Percentiles rank a stretch among this genome's conserved stretches.
Conservation (phyloP, 257 asterid genomes). For the Orobanche coerulescens region DNA sequence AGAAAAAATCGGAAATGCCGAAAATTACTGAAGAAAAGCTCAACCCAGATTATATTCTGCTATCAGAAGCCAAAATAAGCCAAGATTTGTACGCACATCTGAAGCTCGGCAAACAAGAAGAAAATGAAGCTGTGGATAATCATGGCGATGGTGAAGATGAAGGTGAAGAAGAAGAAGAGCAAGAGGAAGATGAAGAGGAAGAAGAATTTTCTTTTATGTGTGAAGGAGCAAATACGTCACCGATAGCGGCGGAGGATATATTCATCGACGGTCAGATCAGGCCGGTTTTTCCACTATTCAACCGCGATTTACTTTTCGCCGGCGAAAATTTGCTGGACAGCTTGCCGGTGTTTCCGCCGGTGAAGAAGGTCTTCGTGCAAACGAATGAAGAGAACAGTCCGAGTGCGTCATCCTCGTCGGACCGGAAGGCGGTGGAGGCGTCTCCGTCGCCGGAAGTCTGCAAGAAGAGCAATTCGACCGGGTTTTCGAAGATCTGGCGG, state of each 20-base stretch:
- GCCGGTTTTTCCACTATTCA: constrained; percentile 63
- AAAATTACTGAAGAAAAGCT: constrained; percentile 16
- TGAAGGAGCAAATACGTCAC: constrained; percentile 41
- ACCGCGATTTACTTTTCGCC: constrained; percentile 39
- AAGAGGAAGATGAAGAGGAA: constrained; percentile 30
- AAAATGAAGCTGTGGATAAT: constrained; percentile 10
- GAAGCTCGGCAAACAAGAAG: constrained; percentile 19
- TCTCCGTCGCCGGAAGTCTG: constrained; percentile 36
- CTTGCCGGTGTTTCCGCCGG: constrained; percentile 43
- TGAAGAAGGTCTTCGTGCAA: constrained; percentile 46
- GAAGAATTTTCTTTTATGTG: constrained; percentile 63
- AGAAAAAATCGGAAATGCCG: constrained; percentile 22
- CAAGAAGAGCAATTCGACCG: constrained; percentile 63
- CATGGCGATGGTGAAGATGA: not conserved
- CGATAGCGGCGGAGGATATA: constrained; percentile 77
- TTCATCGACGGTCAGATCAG: constrained; percentile 73
- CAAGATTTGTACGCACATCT: constrained; percentile 22
- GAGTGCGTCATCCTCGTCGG: constrained; percentile 26
- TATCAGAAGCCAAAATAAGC: constrained; percentile 17
- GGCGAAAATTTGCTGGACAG: constrained; percentile 26
- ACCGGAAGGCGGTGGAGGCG: constrained; percentile 43
- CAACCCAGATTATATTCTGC: constrained; percentile 1
- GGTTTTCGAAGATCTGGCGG: constrained; percentile 60
- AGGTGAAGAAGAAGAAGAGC: constrained; percentile 3
- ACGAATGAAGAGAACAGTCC: constrained; percentile 12